Conservation (phyloP, 1,284 basidiomycete species). For the Apiotrichum montevideense region DNA sequence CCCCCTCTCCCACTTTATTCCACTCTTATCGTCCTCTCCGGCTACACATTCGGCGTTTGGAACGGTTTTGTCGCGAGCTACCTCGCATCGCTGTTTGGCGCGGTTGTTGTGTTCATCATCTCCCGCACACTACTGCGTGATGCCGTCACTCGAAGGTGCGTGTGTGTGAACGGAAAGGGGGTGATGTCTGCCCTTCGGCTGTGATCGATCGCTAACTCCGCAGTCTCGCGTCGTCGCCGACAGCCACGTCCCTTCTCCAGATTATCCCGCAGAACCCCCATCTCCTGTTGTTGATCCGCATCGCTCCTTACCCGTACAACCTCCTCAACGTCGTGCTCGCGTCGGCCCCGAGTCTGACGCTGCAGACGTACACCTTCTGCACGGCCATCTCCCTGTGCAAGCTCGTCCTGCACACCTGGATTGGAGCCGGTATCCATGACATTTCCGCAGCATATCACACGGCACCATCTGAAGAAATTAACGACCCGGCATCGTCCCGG, state of each 20-base stretch:
- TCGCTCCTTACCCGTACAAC: conserved; percentile 53
- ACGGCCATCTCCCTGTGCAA: conserved; percentile 51
- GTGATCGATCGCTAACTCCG: not conserved
- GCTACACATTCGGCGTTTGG: conserved; percentile 51
- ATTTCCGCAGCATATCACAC: conserved; percentile 21
- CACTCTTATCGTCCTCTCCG: conserved; percentile 51
- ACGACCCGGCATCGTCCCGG: not conserved
- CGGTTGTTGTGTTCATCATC: conserved; percentile 49
- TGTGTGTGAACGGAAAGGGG: not conserved
- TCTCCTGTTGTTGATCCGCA: conserved; percentile 50
- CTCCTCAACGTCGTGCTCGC: conserved; percentile 53
- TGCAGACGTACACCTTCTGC: conserved; percentile 49
- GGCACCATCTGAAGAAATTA: not conserved
- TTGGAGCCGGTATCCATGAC: conserved; percentile 37
- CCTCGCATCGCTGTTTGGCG: conserved; percentile 48
- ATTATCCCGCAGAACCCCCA: conserved; percentile 44
- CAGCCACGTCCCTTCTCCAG: conserved; percentile 36
- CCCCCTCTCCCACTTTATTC: conserved; percentile 52
- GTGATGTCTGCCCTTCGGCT: not conserved
- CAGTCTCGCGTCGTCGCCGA: conserved; percentile 37
- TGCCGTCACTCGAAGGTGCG: conserved; percentile 36
- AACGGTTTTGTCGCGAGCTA: conserved; percentile 51
- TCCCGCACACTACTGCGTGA: conserved; percentile 38
- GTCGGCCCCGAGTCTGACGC: conserved; percentile 47
- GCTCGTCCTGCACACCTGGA: conserved; percentile 45